Percentiles rank a stretch among this genome's conserved stretches.
phyloP scores from a whole-genome alignment of 2,329 filamentous ascomycete species.

The Fusarium heterosporum region DNA sequence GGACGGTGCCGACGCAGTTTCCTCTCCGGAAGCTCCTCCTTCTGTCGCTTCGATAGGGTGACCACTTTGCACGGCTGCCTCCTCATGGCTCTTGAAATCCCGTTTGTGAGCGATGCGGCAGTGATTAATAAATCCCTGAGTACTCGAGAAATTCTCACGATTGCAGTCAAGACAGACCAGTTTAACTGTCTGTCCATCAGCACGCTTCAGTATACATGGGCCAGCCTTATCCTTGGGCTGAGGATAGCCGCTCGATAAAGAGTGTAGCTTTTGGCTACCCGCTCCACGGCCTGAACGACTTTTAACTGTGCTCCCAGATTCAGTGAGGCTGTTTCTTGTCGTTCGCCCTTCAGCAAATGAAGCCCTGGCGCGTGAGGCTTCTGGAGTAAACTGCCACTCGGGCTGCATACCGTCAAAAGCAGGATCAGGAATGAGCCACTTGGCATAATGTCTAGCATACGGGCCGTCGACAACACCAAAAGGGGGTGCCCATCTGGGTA shows the following conservation, averaged over 20 bases:
- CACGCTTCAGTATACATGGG: conserved; percentile 85
- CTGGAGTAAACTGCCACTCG: conserved; percentile 58
- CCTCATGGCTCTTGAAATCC: conserved; percentile 96
- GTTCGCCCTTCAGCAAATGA: conserved; percentile 75
- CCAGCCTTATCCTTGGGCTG: conserved; percentile 83
- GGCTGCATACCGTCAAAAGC: conserved; percentile 79
- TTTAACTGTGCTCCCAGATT: conserved; percentile 58
- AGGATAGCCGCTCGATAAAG: conserved; percentile 76
- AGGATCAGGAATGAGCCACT: conserved; percentile 92
- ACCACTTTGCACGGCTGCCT: conserved; percentile 88
- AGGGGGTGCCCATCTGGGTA: conserved; percentile 83
- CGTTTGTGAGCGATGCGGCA: conserved; percentile 95
- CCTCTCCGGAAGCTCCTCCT: conserved; percentile 40
- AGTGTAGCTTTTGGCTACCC: conserved; percentile 72
- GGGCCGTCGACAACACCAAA: conserved; percentile 93
- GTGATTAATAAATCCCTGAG: conserved; percentile 99
- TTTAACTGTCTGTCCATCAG: conserved; percentile 88
- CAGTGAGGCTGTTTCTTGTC: conserved; percentile 77
- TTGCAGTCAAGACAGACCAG: conserved; percentile 90
- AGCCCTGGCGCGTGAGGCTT: conserved; percentile 58
- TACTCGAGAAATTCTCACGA: conserved; percentile 92
- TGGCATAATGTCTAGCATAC: conserved; percentile 93
- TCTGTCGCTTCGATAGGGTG: conserved; percentile 74
- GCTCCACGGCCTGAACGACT: conserved; percentile 62
- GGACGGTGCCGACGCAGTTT: conserved; percentile 38